Conservation (phyloP, 2,329 filamentous ascomycete genomes). For the Cladosporium sp. region DNA sequence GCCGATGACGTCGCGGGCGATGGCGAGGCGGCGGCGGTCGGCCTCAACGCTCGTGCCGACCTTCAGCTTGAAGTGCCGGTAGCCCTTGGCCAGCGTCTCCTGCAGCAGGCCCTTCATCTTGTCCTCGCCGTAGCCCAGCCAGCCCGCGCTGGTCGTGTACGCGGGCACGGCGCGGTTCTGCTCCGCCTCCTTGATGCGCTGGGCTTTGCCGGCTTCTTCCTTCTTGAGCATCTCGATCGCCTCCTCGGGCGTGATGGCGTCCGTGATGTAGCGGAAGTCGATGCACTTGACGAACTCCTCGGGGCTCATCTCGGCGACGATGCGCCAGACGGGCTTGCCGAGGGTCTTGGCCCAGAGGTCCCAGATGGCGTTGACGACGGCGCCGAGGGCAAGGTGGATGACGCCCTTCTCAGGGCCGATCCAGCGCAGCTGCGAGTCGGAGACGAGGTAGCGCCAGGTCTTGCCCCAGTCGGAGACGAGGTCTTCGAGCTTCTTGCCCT, state of each 20-base stretch:
- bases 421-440: constrained; percentile 85
- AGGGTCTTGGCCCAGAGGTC: constrained; percentile 90
- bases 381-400: constrained; percentile 83
- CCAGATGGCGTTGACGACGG: constrained; percentile 87
- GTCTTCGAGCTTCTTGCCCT: constrained; percentile 67
- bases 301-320: constrained; percentile 83
- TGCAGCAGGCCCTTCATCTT: constrained; percentile 72
- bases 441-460: constrained; percentile 88
- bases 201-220: constrained; percentile 60
- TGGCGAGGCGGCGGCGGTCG: constrained; percentile 62
- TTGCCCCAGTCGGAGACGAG: constrained; percentile 76
- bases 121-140: constrained; percentile 84
- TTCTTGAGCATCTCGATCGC: constrained; percentile 65
- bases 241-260: constrained; percentile 83
- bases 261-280: constrained; percentile 91
- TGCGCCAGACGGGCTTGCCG: constrained; percentile 81
- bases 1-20: constrained; percentile 73
- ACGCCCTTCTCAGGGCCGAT: constrained; percentile 92
- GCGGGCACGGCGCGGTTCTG: constrained; percentile 72
- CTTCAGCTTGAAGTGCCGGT: constrained; percentile 86
- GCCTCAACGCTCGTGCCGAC: constrained; percentile 68
- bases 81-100: constrained; percentile 70
- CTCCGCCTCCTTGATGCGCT: constrained; percentile 68
- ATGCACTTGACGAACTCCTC: constrained; percentile 83
- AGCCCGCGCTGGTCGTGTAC: constrained; percentile 85